These are phyloP conservation scores for Pyrenophora graminea DNA, from an alignment of 2,329 filamentous ascomycete genomes.

Conservation along the genomic window DNA sequence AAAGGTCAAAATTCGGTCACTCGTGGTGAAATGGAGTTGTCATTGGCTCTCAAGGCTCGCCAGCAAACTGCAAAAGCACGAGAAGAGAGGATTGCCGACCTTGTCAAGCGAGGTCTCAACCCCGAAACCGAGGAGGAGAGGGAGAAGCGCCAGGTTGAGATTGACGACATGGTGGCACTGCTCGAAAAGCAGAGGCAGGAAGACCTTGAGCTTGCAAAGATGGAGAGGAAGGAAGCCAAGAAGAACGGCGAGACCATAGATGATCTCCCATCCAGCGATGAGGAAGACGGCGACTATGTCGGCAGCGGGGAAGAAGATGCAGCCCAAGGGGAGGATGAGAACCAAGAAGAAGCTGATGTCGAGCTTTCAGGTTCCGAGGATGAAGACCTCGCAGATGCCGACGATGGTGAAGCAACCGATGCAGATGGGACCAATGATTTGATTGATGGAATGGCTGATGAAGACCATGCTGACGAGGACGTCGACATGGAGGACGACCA, in stretches of 20 bases:
- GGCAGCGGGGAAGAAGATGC: conserved; percentile 53
- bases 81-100: conserved; percentile 73
- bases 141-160: conserved; percentile 76
- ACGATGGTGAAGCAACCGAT: conserved; percentile 21
- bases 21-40: conserved; percentile 68
- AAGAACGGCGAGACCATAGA: conserved; percentile 56
- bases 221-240: conserved; percentile 75
- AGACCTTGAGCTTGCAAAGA: conserved; percentile 75
- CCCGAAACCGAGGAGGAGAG: conserved; percentile 87
- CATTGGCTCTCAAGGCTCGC: conserved; percentile 71
- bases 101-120: conserved; percentile 78
- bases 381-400: conserved; percentile 33
- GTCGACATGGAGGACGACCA: conserved; percentile 51
- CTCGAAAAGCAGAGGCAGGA: conserved; percentile 83
- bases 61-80: conserved; percentile 80
- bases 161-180: conserved; percentile 72
- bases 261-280: conserved; percentile 55
- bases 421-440: conserved; percentile 36
- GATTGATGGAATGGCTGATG: conserved; percentile 50
- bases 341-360: conserved; percentile 35
- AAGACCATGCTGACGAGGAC: conserved; percentile 41
- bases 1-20: conserved; percentile 64
- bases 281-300: conserved; percentile 59
- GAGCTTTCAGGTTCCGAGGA: conserved; percentile 36
- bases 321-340: conserved; percentile 45